Conservation (phyloP, 352 stramenopile genomes). For the Phytophthora hybrid region DNA sequence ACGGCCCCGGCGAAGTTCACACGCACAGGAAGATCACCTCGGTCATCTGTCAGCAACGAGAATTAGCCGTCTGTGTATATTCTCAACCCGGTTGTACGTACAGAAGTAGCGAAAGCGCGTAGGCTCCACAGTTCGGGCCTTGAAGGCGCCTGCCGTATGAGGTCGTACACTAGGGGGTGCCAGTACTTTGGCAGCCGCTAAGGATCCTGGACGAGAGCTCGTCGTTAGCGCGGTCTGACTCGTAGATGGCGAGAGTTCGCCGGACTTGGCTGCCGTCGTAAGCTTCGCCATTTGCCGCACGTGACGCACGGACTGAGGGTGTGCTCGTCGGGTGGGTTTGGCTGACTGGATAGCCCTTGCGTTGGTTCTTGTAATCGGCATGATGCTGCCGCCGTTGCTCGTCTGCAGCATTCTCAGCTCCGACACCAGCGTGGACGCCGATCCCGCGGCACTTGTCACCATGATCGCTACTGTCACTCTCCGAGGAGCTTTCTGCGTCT, state of each 20-base stretch:
- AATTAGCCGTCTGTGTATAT: neutral
- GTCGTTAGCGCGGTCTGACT: conserved; percentile 36
- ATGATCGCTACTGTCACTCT: conserved; percentile 8
- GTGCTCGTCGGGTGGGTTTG: conserved; percentile 39
- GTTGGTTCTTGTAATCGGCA: conserved; percentile 51
- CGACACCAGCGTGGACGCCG: conserved; percentile 22
- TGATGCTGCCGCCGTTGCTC: conserved; percentile 18
- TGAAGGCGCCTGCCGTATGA: conserved; percentile 65
- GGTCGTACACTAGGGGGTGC: conserved; percentile 43
- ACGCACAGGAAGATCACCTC: conserved; percentile 73
- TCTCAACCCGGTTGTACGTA: conserved; percentile 39
- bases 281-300: conserved; percentile 64
- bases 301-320: conserved; percentile 54
- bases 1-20: conserved; percentile 81
- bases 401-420: conserved; percentile 43
- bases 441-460: conserved; percentile 5
- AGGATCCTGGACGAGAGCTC: conserved; percentile 28
- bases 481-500: neutral
- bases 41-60: conserved; percentile 55
- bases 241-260: conserved; percentile 32
- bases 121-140: conserved; percentile 69
- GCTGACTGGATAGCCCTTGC: conserved; percentile 43
- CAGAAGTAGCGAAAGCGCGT: conserved; percentile 89
- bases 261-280: conserved; percentile 38
- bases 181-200: conserved; percentile 15